Base-by-base conservation (phyloP, 2,329 filamentous ascomycete genomes). In the Pyricularia sp. region DNA sequence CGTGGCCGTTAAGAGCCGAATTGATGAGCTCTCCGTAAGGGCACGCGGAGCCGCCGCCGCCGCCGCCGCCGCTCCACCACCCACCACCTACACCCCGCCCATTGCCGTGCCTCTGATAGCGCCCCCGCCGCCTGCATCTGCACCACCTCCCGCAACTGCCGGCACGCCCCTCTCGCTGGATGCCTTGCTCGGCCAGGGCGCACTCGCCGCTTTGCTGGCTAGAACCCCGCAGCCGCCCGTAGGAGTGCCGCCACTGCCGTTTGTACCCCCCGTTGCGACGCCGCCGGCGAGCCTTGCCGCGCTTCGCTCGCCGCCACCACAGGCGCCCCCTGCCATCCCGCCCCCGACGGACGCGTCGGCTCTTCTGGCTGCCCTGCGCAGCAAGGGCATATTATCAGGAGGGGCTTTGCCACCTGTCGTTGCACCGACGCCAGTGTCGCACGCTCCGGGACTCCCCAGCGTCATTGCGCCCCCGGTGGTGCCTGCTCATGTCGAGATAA, bases 1-100 rank as follows among this genome's bases (percentile, higher is more conserved):
- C 77, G 88, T 91, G 79, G 87, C 91, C 78, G 91, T 97, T 79
- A 92, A 90, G 79, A 89, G 90, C 77, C 92, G 95, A 85, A 89
- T 97, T 79, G 88, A 90, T 78, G 88, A 89, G 79, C 86, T 97
- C 78, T 86, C 88, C 83, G 80, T 86, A 86, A 85, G 85, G 76
- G 42, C 42, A 10, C 42, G 42, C 17, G 42, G 50, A 58, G 70
- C 69, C 65, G 71, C 71, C 28, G n/a, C n/a, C n/a, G 76, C 78
- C 76, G 76, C 77, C 66, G 71, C 71, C 30, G 76, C 78, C 76
- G 76, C 78, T 73, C 76, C 78, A 77, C 76, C 79, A 72, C 72
- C 71, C 28, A 72, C 73, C 58, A n/a, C 42, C 20, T 50, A 50
- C 42, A 50, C 42, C 17, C 42, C 42, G 68, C 33, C 33, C 12